Evolutionary conservation across 257 asterid species (phyloP).

Genomic region (Petunia axillaris): DNA sequence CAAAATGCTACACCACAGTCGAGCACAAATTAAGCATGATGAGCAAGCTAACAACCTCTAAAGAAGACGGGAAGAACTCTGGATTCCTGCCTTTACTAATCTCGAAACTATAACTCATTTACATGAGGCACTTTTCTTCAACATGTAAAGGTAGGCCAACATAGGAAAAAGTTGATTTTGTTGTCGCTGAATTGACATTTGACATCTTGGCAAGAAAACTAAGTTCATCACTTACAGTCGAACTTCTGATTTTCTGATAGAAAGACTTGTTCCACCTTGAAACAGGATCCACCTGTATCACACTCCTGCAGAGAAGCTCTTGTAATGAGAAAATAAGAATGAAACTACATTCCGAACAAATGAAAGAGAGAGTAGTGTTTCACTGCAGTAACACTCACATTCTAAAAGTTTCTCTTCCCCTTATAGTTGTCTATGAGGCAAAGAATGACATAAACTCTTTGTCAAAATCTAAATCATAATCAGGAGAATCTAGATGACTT

Average conservation of each 20-base stretch:
- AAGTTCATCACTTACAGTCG: slow-evolving; percentile 17
- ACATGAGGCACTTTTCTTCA: slow-evolving; percentile 14
- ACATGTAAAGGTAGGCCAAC: slow-evolving; percentile 17
- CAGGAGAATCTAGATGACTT: slow-evolving; percentile 5
- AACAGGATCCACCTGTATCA: not conserved
- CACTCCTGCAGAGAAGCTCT: not conserved
- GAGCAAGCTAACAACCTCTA: not conserved
- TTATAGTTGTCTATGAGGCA: slow-evolving; percentile 26
- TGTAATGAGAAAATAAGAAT: not conserved
- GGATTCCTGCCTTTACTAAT: not conserved
- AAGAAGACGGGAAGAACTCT: not conserved
- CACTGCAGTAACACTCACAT: not conserved
- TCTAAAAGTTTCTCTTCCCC: not conserved
- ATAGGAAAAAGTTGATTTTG: not conserved
- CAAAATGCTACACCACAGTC: not conserved
- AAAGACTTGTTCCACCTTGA: slow-evolving; percentile 3
- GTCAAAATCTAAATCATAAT: slow-evolving; percentile 23
- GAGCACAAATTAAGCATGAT: not conserved
- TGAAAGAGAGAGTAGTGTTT: not conserved
- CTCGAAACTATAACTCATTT: slow-evolving; percentile 6
- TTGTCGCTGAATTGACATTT: slow-evolving; percentile 6
- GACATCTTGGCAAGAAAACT: slow-evolving; percentile 5
- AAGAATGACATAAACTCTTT: slow-evolving; percentile 28
- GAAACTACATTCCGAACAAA: not conserved
- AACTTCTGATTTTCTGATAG: not conserved